Evolutionary conservation across 768 basidiomycete species (phyloP).

Genomic region (Imleria badia): DNA sequence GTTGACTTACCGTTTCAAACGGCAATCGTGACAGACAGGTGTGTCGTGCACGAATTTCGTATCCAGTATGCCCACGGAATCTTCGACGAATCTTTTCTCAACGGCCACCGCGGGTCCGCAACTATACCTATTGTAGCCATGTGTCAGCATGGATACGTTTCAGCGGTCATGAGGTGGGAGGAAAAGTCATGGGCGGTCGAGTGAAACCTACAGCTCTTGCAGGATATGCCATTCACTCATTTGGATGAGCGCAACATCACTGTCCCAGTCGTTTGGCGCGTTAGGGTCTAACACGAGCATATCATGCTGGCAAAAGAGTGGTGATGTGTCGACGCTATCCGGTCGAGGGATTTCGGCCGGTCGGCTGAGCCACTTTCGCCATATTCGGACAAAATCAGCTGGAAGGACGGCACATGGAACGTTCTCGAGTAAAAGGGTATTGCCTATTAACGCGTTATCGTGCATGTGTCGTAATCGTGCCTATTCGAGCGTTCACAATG

Average conservation of each 20-base stretch:
- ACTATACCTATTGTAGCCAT: slow-evolving; percentile 46
- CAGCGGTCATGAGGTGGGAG: slow-evolving; percentile 8
- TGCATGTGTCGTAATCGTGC: slow-evolving; percentile 63
- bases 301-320: slow-evolving; percentile 68
- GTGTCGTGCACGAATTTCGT: slow-evolving; percentile 47
- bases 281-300: slow-evolving; percentile 68
- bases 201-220: slow-evolving; percentile 50
- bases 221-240: slow-evolving; percentile 65
- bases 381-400: slow-evolving; percentile 58
- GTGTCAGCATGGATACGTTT: slow-evolving; percentile 18
- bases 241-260: slow-evolving; percentile 54
- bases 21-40: slow-evolving; percentile 61
- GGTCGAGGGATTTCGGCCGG: slow-evolving; percentile 60
- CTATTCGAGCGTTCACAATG: slow-evolving; percentile 36
- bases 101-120: slow-evolving; percentile 54
- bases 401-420: slow-evolving; percentile 59
- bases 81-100: slow-evolving; percentile 35
- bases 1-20: slow-evolving; percentile 49
- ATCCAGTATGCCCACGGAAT: slow-evolving; percentile 30
- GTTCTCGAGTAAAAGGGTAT: slow-evolving; percentile 45
- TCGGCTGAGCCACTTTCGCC: slow-evolving; percentile 68
- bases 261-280: slow-evolving; percentile 55
- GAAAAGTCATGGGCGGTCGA: slow-evolving; percentile 1
- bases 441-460: slow-evolving; percentile 50
- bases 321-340: slow-evolving; percentile 56